Conservation (phyloP, 2,329 filamentous ascomycete species). For the Aspergillus novoparasiticus region DNA sequence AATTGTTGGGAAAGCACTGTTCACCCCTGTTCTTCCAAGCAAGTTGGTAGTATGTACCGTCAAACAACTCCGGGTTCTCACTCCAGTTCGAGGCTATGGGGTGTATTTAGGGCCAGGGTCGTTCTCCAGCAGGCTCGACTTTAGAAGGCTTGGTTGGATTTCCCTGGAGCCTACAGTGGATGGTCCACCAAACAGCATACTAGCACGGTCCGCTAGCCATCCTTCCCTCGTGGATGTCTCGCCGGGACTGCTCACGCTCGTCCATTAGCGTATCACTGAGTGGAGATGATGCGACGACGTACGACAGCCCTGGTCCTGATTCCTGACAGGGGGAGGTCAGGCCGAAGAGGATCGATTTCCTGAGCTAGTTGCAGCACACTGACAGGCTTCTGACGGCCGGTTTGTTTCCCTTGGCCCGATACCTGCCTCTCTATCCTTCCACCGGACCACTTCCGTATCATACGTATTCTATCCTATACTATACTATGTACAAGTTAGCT, state of each 20-base stretch:
- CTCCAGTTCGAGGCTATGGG: background rate
- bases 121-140: conserved; percentile 18
- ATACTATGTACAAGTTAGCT: conserved; percentile 13
- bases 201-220: conserved; percentile 25
- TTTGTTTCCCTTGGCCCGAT: conserved; percentile 26
- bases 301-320: conserved; percentile 23
- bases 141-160: conserved; percentile 20
- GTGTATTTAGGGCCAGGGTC: conserved; percentile 3
- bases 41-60: background rate
- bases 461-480: conserved; percentile 8
- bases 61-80: background rate
- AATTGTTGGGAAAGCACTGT: background rate
- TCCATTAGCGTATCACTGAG: conserved; percentile 22
- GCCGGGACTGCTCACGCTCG: conserved; percentile 20
- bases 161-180: conserved; percentile 14
- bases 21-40: background rate
- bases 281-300: conserved; percentile 29
- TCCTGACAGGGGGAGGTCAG: conserved; percentile 21
- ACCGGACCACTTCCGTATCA: conserved; percentile 23
- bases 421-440: conserved; percentile 17
- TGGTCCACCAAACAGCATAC: conserved; percentile 22
- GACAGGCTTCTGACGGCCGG: conserved; percentile 17
- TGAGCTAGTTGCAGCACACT: conserved; percentile 23
- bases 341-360: conserved; percentile 12
- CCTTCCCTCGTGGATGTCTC: conserved; percentile 26